Base-by-base conservation (phyloP, 768 basidiomycete species). In the Chlorophyllum brunneum region DNA sequence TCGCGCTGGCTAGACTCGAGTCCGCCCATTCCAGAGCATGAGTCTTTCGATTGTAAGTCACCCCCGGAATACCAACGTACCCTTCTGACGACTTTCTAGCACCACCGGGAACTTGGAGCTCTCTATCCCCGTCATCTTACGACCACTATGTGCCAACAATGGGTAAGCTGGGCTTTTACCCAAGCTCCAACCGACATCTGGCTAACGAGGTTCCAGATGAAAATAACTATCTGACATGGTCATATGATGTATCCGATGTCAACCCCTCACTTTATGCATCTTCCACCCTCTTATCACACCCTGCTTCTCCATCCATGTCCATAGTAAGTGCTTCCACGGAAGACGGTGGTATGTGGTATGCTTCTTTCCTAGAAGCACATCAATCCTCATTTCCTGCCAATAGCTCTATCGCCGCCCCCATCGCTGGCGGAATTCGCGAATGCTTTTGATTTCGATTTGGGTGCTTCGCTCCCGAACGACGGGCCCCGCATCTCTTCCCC, bases 331-430 rank as follows among this genome's bases (percentile, higher is more conserved):
- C 61, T 54, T 69, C 66, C 10, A 67, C 69, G n/a, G 67, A 69
- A 27, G 60, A 58, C 27, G 68, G 68, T 57, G 62, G 69, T 72
- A 56, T 24, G 48, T 49, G 44, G 58, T 55, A 3, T 48, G 15
- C 27, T 41, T 34, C 22, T 18, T 55, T 2, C 30, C 18, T 2
- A 33, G 2, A 49, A 46, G 22, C 23, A 8, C n/a, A 53, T 54
- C 54, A 26, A 57, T 52, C 39, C 45, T 51, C 10, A 44, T 27
- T 27, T 48, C 59, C 52, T 46, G n/a, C n/a, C n/a, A 20, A 22
- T 60, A 71, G 51, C 59, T 63, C 46, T 59, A 40, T 67, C 69
- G 9, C 67, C 72, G n/a, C 66, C 71, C 41, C 63, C 67, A 18
- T 58, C 58, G 20, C 54, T 62, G 23, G 63, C 63, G 37, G 68